Conservation (phyloP, 1,284 basidiomycete species). For the Boletus putidus region DNA sequence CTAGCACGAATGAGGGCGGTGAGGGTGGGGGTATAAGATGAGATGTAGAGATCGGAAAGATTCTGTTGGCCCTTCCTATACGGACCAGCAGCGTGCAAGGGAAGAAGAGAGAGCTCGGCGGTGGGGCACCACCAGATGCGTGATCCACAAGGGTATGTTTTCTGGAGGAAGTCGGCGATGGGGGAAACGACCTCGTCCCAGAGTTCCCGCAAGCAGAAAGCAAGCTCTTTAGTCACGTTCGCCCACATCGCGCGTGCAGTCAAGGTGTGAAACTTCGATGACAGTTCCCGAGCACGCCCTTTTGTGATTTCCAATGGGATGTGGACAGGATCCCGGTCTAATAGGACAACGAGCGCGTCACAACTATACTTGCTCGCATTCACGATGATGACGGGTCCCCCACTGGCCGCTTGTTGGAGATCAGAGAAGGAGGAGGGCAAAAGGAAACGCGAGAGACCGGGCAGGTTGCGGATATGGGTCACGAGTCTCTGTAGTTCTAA, state of each 20-base stretch:
- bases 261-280: background rate
- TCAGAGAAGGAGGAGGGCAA: background rate
- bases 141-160: background rate
- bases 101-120: background rate
- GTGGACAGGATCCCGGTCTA: background rate
- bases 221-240: background rate
- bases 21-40: too few species aligned
- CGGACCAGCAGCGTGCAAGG: background rate
- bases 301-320: background rate
- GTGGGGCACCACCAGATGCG: background rate
- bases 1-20: too few species aligned
- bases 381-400: background rate
- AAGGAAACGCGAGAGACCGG: slow-evolving; percentile 4
- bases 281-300: background rate
- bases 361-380: background rate
- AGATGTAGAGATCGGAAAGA: too few species aligned
- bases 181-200: background rate
- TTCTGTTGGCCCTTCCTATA: too few species aligned
- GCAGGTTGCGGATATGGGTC: background rate
- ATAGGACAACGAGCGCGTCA: too few species aligned
- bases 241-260: background rate
- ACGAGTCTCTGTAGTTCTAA: background rate
- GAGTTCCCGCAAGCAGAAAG: background rate
- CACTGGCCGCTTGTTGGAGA: background rate
- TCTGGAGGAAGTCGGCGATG: background rate